Evolutionary conservation across 1,284 basidiomycete species (phyloP).

Genomic region (Vanrija humicola): DNA sequence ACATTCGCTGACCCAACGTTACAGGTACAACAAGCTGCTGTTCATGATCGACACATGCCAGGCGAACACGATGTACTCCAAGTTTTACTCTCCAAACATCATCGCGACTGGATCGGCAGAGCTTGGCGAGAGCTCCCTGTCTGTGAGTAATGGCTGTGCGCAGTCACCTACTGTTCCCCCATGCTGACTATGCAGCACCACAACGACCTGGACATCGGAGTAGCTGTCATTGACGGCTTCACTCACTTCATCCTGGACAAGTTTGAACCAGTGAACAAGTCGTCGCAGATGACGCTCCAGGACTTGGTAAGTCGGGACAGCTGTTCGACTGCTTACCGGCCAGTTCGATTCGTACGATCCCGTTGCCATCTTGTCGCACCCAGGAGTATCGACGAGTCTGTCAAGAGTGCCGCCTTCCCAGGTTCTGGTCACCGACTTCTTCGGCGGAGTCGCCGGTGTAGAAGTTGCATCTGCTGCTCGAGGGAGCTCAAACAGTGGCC

Average conservation of each 20-base stretch:
- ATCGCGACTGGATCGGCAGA: constrained; percentile 86
- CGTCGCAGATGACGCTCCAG: constrained; percentile 71
- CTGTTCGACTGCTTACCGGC: neutral
- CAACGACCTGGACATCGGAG: constrained; percentile 88
- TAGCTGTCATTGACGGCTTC: constrained; percentile 91
- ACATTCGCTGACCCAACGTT: neutral
- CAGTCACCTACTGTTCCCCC: neutral
- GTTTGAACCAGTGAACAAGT: constrained; percentile 90
- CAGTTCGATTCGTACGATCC: constrained; percentile 79
- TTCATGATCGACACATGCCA: constrained; percentile 99
- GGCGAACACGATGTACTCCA: constrained; percentile 91
- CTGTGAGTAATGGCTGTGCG: constrained; percentile 56
- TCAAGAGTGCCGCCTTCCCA: constrained; percentile 60
- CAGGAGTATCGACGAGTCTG: constrained; percentile 81
- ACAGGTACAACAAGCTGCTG: constrained; percentile 90
- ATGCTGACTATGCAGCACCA: constrained; percentile 61
- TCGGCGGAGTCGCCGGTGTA: constrained; percentile 84
- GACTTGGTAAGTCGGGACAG: constrained; percentile 64
- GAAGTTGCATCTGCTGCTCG: constrained; percentile 54
- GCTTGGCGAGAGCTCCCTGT: constrained; percentile 90
- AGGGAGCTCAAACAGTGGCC: neutral
- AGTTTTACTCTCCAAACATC: constrained; percentile 93
- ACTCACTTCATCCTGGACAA: constrained; percentile 89
- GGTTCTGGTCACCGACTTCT: constrained; percentile 89
- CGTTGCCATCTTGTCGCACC: constrained; percentile 70